Conservation (phyloP, 768 basidiomycete genomes). For the Amanita rubescens region DNA sequence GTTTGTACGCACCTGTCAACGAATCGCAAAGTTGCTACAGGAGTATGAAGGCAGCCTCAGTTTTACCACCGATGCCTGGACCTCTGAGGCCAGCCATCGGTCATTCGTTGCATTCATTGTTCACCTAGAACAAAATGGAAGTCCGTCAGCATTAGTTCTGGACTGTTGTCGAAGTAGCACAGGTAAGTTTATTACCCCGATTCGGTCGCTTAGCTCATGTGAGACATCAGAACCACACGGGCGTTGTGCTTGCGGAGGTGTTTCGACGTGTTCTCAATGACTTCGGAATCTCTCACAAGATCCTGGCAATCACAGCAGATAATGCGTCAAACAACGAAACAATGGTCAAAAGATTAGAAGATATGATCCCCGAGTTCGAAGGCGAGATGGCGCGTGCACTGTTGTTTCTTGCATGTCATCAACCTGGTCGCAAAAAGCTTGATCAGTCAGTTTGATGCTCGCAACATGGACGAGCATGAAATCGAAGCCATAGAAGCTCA, state of each 20-base stretch:
- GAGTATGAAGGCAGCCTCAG: no score
- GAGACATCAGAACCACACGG: constrained; percentile 22
- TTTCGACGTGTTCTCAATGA: constrained; percentile 26
- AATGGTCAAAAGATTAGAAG: neutral
- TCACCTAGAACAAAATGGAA: no score
- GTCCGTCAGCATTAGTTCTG: no score
- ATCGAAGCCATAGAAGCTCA: neutral
- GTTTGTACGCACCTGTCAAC: no score
- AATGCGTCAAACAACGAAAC: neutral
- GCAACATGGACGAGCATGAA: neutral
- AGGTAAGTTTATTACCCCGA: no score
- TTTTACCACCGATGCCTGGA: no score
- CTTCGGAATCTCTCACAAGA: constrained; percentile 13
- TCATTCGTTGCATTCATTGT: no score
- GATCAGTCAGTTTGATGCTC: constrained; percentile 25
- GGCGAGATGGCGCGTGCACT: constrained; percentile 15
- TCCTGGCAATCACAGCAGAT: neutral
- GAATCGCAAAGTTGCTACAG: no score
- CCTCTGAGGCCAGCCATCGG: no score
- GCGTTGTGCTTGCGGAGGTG: constrained; percentile 26
- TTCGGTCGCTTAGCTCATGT: no score
- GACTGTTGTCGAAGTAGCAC: no score
- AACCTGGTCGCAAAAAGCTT: constrained; percentile 28
- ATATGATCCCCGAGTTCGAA: constrained; percentile 19
- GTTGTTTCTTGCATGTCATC: constrained; percentile 33